These are phyloP conservation scores for Purshia tridentata DNA, from an alignment of 306 rosid genomes.

Conservation along the genomic window DNA sequence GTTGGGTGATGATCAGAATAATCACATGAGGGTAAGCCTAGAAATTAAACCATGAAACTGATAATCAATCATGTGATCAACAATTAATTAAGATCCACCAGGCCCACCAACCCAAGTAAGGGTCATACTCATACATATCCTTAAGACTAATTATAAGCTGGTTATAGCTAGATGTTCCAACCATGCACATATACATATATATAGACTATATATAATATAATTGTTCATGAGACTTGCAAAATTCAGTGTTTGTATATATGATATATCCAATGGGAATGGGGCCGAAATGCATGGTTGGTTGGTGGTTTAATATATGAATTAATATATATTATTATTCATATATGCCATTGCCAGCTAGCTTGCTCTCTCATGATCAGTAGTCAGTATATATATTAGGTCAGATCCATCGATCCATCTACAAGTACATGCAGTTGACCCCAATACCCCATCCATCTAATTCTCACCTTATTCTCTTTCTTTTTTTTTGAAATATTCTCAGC, in stretches of 20 bases:
- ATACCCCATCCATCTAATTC: too few species aligned
- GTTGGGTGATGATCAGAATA: conserved; percentile 5
- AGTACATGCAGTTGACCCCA: neutral
- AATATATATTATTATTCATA: too few species aligned
- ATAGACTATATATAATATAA: neutral
- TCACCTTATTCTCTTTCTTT: too few species aligned
- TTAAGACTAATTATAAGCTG: neutral
- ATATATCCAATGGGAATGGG: neutral
- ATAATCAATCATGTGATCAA: neutral
- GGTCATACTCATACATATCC: too few species aligned
- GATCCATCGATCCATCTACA: neutral
- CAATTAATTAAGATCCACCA: neutral
- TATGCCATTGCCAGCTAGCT: neutral
- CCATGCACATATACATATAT: neutral
- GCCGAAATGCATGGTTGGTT: conserved; percentile 3
- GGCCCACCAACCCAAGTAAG: neutral
- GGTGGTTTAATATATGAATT: neutral
- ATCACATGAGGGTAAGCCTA: neutral
- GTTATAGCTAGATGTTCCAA: neutral
- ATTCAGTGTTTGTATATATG: too few species aligned
- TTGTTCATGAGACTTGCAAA: too few species aligned
- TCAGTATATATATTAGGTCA: neutral
- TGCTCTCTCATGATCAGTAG: neutral
- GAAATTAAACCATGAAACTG: neutral
- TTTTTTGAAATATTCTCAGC: too few species aligned